Evolutionary conservation across 192 early-diverging fungal species (phyloP).

Genomic region (Chytriomyces hyalinus): DNA sequence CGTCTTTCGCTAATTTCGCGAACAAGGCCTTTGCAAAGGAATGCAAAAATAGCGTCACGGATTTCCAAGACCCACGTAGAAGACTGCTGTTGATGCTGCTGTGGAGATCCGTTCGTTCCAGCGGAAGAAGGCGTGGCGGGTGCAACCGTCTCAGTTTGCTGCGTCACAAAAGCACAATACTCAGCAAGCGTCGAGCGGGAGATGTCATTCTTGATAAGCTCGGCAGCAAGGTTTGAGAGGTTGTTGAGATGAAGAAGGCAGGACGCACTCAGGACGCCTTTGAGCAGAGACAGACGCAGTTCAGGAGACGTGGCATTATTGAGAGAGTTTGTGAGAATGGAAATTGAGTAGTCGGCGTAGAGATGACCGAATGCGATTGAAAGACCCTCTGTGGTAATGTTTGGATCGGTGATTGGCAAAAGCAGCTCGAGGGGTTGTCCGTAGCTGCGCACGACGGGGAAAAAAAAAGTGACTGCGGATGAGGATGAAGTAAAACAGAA

Average conservation of each 20-base stretch:
- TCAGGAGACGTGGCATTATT: neutral
- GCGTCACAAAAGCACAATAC: constrained; percentile 55
- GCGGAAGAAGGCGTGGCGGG: constrained; percentile 36
- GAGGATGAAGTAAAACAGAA: neutral
- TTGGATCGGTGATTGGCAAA: constrained; percentile 50
- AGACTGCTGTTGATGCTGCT: neutral
- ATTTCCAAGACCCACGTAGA: constrained; percentile 46
- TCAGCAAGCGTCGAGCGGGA: constrained; percentile 46
- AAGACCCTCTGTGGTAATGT: constrained; percentile 60
- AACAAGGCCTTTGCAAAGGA: constrained; percentile 56
- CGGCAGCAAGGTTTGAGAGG: constrained; percentile 46
- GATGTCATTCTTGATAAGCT: constrained; percentile 56
- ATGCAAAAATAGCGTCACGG: constrained; percentile 55
- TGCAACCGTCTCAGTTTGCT: constrained; percentile 6
- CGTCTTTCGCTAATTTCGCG: constrained; percentile 49
- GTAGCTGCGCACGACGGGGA: constrained; percentile 25
- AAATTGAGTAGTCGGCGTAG: constrained; percentile 53
- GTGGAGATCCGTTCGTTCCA: neutral
- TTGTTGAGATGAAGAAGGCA: constrained; percentile 55
- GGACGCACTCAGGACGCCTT: constrained; percentile 54
- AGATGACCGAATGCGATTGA: constrained; percentile 57
- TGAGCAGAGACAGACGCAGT: constrained; percentile 47
- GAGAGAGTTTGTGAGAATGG: constrained; percentile 27
- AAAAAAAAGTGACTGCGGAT: neutral
- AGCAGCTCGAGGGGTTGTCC: constrained; percentile 39